These are phyloP conservation scores for Lactarius psammicola DNA, from an alignment of 768 basidiomycete genomes.

Conservation along the genomic window DNA sequence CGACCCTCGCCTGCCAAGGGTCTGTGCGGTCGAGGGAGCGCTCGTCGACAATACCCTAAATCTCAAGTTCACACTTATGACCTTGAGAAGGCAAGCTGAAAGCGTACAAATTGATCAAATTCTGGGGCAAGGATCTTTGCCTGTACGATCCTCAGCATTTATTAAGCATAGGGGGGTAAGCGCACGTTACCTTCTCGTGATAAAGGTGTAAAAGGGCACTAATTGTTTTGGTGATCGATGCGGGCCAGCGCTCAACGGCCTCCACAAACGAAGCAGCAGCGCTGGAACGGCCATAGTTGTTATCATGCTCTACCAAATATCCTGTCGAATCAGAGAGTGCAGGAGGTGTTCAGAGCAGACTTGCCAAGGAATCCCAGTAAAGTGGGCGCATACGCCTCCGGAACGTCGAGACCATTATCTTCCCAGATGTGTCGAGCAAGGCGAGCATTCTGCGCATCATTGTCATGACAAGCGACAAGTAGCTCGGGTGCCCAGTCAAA, in stretches of 20 bases:
- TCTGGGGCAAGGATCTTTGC: constrained; percentile 87
- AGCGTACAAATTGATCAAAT: constrained; percentile 85
- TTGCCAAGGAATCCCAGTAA: constrained; percentile 70
- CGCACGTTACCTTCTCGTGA: constrained; percentile 66
- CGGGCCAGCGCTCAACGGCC: constrained; percentile 71
- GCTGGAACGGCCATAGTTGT: constrained; percentile 75
- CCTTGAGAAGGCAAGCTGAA: neutral
- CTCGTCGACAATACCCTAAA: constrained; percentile 89
- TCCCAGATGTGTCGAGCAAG: constrained; percentile 87
- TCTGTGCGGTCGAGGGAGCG: constrained; percentile 83
- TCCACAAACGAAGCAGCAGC: constrained; percentile 72
- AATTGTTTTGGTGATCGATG: constrained; percentile 48
- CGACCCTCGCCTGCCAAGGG: constrained; percentile 82
- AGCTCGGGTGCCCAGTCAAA: constrained; percentile 89
- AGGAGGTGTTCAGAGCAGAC: constrained; percentile 26
- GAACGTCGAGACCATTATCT: constrained; percentile 89
- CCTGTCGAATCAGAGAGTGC: constrained; percentile 5
- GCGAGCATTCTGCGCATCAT: constrained; percentile 82
- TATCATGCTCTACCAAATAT: constrained; percentile 60
- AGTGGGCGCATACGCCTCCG: constrained; percentile 58
- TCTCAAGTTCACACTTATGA: constrained; percentile 11
- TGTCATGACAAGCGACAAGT: constrained; percentile 87
- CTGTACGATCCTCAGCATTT: constrained; percentile 36
- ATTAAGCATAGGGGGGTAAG: neutral
- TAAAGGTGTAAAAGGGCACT: constrained; percentile 65